Evolutionary conservation across 2,329 filamentous ascomycete species (phyloP).

Genomic region (Xylariomycetidae sp.): DNA sequence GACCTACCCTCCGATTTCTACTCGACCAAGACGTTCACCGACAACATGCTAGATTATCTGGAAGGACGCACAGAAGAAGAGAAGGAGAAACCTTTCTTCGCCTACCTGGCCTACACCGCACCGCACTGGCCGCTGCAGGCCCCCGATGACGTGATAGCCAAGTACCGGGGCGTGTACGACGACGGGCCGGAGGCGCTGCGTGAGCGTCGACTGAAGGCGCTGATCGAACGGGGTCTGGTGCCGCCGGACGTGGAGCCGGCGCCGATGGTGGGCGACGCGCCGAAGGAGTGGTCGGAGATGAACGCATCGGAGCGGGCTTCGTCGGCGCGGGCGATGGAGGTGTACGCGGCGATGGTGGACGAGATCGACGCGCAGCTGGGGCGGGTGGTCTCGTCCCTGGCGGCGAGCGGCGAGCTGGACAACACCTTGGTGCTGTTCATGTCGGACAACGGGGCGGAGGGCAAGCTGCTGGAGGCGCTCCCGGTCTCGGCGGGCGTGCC

Average conservation of each 20-base stretch:
- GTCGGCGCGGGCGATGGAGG: slow-evolving; percentile 25
- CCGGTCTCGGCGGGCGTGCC: slow-evolving; percentile 1
- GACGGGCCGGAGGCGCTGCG: slow-evolving; percentile 43
- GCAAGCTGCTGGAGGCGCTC: slow-evolving; percentile 3
- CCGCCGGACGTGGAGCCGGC: slow-evolving; percentile 21
- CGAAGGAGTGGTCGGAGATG: slow-evolving; percentile 12
- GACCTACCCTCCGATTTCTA: slow-evolving; percentile 1
- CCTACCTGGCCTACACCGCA: slow-evolving; percentile 41
- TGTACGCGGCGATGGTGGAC: slow-evolving; percentile 50
- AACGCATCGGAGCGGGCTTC: slow-evolving; percentile 6
- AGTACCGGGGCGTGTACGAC: slow-evolving; percentile 44
- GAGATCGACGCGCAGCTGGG: slow-evolving; percentile 45
- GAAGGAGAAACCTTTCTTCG: slow-evolving; percentile 39
- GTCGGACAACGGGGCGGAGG: slow-evolving; percentile 3
- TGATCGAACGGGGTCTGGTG: slow-evolving; percentile 27
- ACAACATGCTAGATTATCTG: slow-evolving; percentile 25
- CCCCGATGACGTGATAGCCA: slow-evolving; percentile 36
- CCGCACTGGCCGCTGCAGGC: slow-evolving; percentile 49
- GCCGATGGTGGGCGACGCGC: background rate
- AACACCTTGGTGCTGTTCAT: slow-evolving; percentile 35
- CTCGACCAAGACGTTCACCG: slow-evolving; percentile 34
- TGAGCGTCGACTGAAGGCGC: slow-evolving; percentile 31
- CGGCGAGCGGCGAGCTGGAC: slow-evolving; percentile 38
- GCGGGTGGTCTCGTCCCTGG: slow-evolving; percentile 41
- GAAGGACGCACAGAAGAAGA: slow-evolving; percentile 26